Base-by-base conservation (phyloP, 225 moss, liverwort and hornwort species). In the Thuidium tamariscinum region DNA sequence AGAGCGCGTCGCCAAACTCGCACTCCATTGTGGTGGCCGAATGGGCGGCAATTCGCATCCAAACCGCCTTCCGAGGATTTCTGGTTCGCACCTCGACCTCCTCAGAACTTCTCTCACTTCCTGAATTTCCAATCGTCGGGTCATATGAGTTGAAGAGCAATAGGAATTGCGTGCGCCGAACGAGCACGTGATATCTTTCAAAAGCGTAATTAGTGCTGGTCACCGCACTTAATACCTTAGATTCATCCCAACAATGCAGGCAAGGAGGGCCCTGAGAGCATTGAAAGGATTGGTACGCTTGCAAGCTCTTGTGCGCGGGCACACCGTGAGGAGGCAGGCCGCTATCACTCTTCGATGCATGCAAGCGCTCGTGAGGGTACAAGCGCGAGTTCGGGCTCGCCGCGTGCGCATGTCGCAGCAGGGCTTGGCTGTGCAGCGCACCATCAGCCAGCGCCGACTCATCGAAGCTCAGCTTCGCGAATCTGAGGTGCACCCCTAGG, bases 291-390 rank as follows among this genome's bases (percentile, higher is more conserved):
- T 97, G 71, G 96, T 97, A 37, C 90, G 97, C 65, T 92, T 97
- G 69, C 97, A 97, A 91, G 97, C 97, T 30, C 91, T 97, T 52
- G 97, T 95, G 39, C 95, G 97, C 26, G 97, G 97, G 44, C 97
- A 97, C 90, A 95, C 96, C 11, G 97, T 97, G 30, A 87, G 97
- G 79, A 92, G 97, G 67, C 97, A 97, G 82, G 97, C 97, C 65
- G 97, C 96, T 25, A 97, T 97, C 41, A 97, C 97, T 32, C 90
- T 97, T 36, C 95, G 96, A 66, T 97, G 97, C 78, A 97, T 97
- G 97, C 97, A 97, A 92, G 97, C 97, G 7, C 88, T 97, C 44
- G 97, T 97, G 34, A 91, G 97, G 82, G 97, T 97, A 55, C 97
- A 97, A 90, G 97, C 97, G 13, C 95, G 96, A 82, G 97, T 97